phyloP scores from a whole-genome alignment of 2,329 filamentous ascomycete genomes.

The Phoma sp. region DNA sequence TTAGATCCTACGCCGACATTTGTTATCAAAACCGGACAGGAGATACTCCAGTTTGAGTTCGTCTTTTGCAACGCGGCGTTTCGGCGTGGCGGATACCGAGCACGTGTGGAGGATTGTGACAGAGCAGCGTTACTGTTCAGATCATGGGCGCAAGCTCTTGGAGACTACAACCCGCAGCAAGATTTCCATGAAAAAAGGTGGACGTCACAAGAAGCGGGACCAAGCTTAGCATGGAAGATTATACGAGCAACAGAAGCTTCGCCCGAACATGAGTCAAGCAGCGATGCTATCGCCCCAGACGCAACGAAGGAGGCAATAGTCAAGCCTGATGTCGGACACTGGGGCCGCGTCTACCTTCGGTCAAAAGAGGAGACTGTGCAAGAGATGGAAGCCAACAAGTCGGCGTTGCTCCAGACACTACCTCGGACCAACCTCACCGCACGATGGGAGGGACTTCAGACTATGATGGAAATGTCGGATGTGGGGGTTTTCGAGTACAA shows the following conservation, averaged over 20 bases:
- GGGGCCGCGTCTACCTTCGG: constrained; percentile 6
- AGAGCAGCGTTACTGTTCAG: constrained; percentile 31
- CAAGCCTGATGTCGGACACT: background rate
- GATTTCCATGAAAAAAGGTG: constrained; percentile 27
- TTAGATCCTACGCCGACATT: constrained; percentile 32
- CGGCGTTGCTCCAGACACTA: constrained; percentile 2
- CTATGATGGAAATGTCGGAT: constrained; percentile 46
- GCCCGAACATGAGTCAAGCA: background rate
- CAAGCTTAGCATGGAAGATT: constrained; percentile 24
- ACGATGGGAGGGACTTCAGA: constrained; percentile 36
- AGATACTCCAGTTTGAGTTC: constrained; percentile 24
- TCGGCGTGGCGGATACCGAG: constrained; percentile 13
- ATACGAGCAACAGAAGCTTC: constrained; percentile 15
- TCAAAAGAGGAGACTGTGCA: constrained; percentile 17
- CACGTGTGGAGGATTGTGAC: constrained; percentile 14
- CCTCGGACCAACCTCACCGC: constrained; percentile 26
- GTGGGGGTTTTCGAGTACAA: constrained; percentile 45
- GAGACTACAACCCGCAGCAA: constrained; percentile 18
- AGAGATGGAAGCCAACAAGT: constrained; percentile 7
- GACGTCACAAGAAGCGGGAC: constrained; percentile 25
- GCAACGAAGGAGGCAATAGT: background rate
- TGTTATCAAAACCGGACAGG: constrained; percentile 23
- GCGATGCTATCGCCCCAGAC: background rate
- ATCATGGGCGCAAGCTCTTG: constrained; percentile 35
- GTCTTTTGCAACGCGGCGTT: constrained; percentile 35